Evolutionary conservation across 164 flowering plant genomes (phyloP).

Genomic region (Chimonanthus praecox): DNA sequence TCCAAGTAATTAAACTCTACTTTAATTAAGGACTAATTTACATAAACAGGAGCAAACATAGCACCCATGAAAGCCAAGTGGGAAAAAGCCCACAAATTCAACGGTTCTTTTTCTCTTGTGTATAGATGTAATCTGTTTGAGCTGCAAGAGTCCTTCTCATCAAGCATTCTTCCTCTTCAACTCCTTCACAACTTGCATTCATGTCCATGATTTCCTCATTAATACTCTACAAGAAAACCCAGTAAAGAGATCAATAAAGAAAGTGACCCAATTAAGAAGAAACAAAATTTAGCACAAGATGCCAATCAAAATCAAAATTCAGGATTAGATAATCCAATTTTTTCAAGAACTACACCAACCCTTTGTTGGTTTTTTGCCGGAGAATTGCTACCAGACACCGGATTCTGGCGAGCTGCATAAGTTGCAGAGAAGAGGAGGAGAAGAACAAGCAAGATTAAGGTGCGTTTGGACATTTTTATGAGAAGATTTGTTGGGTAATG

Average conservation of each 20-base stretch:
- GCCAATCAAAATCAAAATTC: neutral
- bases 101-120: slow-evolving; percentile 1
- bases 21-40: no score
- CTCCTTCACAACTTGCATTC: slow-evolving; percentile 14
- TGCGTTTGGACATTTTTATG: neutral
- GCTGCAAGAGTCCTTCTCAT: slow-evolving; percentile 37
- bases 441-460: neutral
- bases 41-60: neutral
- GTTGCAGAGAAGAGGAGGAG: neutral
- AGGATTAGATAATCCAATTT: no score
- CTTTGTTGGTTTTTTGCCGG: neutral
- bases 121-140: slow-evolving; percentile 36
- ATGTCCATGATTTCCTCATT: slow-evolving; percentile 1
- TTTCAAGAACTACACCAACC: neutral
- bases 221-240: neutral
- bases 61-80: neutral
- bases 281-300: neutral
- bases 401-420: neutral
- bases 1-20: neutral
- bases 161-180: slow-evolving; percentile 33
- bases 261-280: neutral
- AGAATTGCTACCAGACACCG: neutral
- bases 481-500: no score
- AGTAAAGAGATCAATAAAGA: neutral
- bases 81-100: neutral